Base-by-base conservation (phyloP, 495 filamentous ascomycete species). In the Xylaria grammica region DNA sequence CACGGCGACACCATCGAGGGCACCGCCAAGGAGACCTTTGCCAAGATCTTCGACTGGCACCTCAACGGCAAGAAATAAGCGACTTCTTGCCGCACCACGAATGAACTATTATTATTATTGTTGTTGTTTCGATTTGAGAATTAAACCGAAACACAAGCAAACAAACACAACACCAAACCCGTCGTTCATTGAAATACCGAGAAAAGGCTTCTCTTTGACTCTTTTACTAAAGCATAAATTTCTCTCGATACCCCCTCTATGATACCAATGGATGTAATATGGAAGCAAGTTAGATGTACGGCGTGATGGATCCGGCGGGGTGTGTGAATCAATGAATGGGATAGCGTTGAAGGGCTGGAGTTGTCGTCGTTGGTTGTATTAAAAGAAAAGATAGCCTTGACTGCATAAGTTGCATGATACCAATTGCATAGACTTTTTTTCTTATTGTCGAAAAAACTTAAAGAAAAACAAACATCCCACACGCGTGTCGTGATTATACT, bases 1-100 rank as follows among this genome's bases (percentile, higher is more conserved):
- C 95, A 99, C 81, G 95, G 95, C 9, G 95, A 99, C 82, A 87
- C 91, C 30, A 88, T 97, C 64, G 89, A 93, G 74, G 87, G 77
- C 20, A 85, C 85, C 40, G 93, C 85, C 30, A 95, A 92, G 79
- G 87, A 80, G 9, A 79, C 95, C 34, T 99, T 93, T 64, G 78
- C 84, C 75, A 91, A 90, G 76, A 84, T 96, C 11, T 91, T 97
- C 79, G 87, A 85, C 67, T 97, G 93, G 94, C 90, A 94, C 77
- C 72, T 96, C 76, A 75, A 86, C 62, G 81, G 79, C 24, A 77
- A 81, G 67, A 84, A 82, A 68, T 70, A 51, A 56, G 26, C 24
- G 54, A 20, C 15, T 40, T 32, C 3, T 40, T 38, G 0, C 10
- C 42, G 2, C 27, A 48, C 17, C n/a, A n/a, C n/a, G n/a, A n/a